Percentiles rank a stretch among this genome's conserved stretches.
Conservation (phyloP, 495 filamentous ascomycete species). For the Neurospora sublineolata region DNA sequence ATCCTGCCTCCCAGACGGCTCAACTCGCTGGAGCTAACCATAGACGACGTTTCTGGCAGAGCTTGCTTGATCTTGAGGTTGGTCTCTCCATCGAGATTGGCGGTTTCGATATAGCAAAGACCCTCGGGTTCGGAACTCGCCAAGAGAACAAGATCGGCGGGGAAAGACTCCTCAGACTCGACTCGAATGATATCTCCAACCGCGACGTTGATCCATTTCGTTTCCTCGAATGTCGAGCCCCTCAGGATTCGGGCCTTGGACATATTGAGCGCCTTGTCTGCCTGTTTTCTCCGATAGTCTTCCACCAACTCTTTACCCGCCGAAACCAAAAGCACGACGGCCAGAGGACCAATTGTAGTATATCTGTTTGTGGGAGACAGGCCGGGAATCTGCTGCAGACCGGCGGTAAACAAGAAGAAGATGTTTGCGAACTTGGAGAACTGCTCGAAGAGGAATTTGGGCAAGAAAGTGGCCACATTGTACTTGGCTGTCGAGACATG, state of each 20-base stretch:
- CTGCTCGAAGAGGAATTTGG: conserved; percentile 97
- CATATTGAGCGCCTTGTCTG: conserved; percentile 78
- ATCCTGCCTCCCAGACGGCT: conserved; percentile 77
- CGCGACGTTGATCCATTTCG: conserved; percentile 84
- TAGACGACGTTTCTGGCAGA: conserved; percentile 79
- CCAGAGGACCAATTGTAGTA: conserved; percentile 89
- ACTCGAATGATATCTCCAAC: conserved; percentile 94
- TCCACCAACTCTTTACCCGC: conserved; percentile 92
- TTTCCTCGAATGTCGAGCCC: conserved; percentile 75
- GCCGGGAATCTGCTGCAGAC: conserved; percentile 88
- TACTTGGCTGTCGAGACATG: conserved; percentile 98
- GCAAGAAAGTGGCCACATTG: conserved; percentile 87
- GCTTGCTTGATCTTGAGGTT: conserved; percentile 99
- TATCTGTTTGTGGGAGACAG: conserved; percentile 90
- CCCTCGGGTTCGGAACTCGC: conserved; percentile 96
- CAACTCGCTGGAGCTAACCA: conserved; percentile 80
- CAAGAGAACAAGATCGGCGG: conserved; percentile 82
- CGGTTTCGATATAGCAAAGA: conserved; percentile 97
- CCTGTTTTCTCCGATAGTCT: conserved; percentile 80
- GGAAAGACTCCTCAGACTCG: conserved; percentile 92
- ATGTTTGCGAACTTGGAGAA: conserved; percentile 99
- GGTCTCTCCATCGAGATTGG: conserved; percentile 95
- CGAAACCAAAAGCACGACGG: conserved; percentile 81
- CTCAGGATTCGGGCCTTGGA: conserved; percentile 76
- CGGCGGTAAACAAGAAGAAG: conserved; percentile 98